Evolutionary conservation across 192 early-diverging fungal genomes (phyloP).

Genomic region (Coemansia sp.): DNA sequence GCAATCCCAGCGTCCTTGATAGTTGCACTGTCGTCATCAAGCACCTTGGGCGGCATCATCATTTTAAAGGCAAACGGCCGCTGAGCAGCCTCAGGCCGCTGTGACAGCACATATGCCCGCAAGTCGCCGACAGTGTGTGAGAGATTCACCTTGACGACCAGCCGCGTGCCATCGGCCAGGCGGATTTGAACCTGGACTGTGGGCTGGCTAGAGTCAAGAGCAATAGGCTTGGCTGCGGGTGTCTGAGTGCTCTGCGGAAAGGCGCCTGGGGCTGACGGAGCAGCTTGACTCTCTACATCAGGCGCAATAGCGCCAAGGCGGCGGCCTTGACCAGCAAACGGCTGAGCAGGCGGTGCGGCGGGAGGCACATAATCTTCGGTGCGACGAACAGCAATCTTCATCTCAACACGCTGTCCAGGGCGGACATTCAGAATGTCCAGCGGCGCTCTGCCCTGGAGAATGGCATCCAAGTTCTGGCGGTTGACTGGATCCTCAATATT

Average conservation of each 20-base stretch:
- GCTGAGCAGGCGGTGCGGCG: constrained; percentile 59
- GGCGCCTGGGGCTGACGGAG: constrained; percentile 20
- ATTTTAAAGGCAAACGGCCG: constrained; percentile 77
- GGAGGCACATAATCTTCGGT: constrained; percentile 87
- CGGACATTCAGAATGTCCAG: constrained; percentile 81
- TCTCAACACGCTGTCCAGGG: constrained; percentile 86
- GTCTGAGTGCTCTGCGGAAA: constrained; percentile 11
- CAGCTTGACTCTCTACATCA: constrained; percentile 13
- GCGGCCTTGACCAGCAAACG: constrained; percentile 79
- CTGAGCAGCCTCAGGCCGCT: constrained; percentile 60
- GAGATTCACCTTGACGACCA: constrained; percentile 90
- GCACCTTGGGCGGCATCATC: constrained; percentile 80
- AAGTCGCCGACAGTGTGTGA: constrained; percentile 87
- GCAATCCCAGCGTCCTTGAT: constrained; percentile 81
- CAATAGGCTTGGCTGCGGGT: constrained; percentile 32
- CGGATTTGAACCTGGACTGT: constrained; percentile 89
- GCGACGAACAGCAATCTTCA: constrained; percentile 76
- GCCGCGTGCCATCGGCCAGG: constrained; percentile 81
- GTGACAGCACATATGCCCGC: constrained; percentile 70
- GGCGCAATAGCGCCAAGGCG: constrained; percentile 69
- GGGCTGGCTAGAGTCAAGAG: constrained; percentile 74
- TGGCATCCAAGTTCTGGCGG: constrained; percentile 78
- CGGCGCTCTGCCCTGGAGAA: constrained; percentile 89
- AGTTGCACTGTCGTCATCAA: constrained; percentile 69
- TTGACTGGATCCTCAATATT: constrained; percentile 85